Evolutionary conservation across 2,329 filamentous ascomycete genomes (phyloP).

Genomic region (Trichoderma sp.): DNA sequence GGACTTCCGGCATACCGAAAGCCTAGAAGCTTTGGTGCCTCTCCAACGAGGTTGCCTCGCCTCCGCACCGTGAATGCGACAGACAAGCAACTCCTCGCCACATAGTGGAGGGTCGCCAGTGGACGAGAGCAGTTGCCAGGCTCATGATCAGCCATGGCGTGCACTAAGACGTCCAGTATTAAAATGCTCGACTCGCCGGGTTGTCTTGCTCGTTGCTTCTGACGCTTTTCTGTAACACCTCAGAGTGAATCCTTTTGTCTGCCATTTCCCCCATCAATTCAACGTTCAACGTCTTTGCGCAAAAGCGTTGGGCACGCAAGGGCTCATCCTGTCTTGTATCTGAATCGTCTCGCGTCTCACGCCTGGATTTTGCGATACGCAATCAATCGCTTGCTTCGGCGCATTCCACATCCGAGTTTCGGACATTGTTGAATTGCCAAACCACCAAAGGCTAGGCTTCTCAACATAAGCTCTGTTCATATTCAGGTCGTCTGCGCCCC

Average conservation of each 20-base stretch:
- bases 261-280: not conserved
- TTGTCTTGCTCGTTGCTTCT: not conserved
- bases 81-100: conserved; percentile 10
- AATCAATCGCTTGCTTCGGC: not conserved
- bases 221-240: not conserved
- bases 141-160: conserved; percentile 6
- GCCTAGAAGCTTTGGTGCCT: conserved; percentile 6
- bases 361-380: not conserved
- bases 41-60: conserved; percentile 14
- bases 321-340: conserved; percentile 17
- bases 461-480: not conserved
- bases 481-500: not conserved
- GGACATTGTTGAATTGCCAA: not conserved
- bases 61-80: conserved; percentile 12
- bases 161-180: conserved; percentile 3
- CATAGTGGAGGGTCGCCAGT: conserved; percentile 34
- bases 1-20: conserved; percentile 13
- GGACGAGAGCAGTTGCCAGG: conserved; percentile 26
- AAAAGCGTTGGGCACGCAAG: not conserved
- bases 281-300: not conserved
- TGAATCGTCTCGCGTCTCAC: conserved; percentile 8
- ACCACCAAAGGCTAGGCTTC: not conserved
- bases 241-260: not conserved
- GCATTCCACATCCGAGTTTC: conserved; percentile 1
- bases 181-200: conserved; percentile 12